phyloP scores from a whole-genome alignment of 202 grass and related monocot species.

The Elaeis oleifera region DNA sequence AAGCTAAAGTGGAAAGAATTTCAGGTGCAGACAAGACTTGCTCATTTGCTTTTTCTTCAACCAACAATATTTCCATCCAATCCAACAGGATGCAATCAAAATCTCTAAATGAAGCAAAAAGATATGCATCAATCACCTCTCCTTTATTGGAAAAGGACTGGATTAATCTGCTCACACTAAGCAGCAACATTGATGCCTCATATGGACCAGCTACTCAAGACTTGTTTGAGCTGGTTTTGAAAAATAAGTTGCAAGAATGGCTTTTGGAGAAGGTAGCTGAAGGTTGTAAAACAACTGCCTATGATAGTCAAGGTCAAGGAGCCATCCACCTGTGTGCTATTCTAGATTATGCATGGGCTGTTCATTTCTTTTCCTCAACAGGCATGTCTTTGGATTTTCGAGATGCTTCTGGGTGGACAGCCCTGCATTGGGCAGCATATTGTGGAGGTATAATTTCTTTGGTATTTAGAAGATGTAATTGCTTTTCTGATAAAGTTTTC shows the following conservation, averaged over 20 bases:
- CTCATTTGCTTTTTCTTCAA: conserved; percentile 46
- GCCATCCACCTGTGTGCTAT: conserved; percentile 89
- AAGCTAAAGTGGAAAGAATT: conserved; percentile 26
- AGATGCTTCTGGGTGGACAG: conserved; percentile 88
- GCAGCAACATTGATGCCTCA: conserved; percentile 25
- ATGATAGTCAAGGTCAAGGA: conserved; percentile 74
- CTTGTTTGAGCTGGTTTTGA: conserved; percentile 77
- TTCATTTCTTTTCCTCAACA: conserved; percentile 62
- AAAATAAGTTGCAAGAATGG: conserved; percentile 90
- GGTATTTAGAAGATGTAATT: no score
- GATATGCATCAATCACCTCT: conserved; percentile 54
- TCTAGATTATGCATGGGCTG: conserved; percentile 82
- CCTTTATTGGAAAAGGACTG: conserved; percentile 68
- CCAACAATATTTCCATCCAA: conserved; percentile 23
- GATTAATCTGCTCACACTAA: conserved; percentile 44
- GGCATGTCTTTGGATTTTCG: conserved; percentile 94
- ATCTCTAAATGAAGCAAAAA: conserved; percentile 44
- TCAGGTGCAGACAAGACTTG: conserved; percentile 66
- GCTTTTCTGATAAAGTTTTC: no score
- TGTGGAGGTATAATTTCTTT: conserved; percentile 42
- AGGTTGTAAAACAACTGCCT: conserved; percentile 58
- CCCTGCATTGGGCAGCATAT: conserved; percentile 86
- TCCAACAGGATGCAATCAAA: conserved; percentile 44
- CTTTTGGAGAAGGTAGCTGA: conserved; percentile 72
- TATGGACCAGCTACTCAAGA: conserved; percentile 27